A percentile compares a stretch with the other conserved stretches of the same genome.
phyloP scores from a whole-genome alignment of 345 rosid species.

The Murraya koenigii region DNA sequence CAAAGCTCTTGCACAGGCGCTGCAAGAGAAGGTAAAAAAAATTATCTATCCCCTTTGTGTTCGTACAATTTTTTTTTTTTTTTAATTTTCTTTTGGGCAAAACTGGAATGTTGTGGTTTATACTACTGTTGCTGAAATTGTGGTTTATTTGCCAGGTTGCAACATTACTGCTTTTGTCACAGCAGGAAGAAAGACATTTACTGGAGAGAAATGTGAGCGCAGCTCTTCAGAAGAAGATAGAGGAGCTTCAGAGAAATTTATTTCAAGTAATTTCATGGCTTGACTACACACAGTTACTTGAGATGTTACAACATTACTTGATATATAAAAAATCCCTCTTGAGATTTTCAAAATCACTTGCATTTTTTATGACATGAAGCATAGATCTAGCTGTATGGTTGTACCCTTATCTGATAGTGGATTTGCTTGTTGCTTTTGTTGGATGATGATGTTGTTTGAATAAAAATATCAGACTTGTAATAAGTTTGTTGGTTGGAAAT shows the following conservation, averaged over 20 bases:
- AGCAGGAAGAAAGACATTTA: constrained; percentile 93
- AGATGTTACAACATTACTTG: neutral
- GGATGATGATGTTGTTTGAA: constrained; percentile 6
- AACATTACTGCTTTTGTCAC: constrained; percentile 79
- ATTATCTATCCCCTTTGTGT: constrained; percentile 1
- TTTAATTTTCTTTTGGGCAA: constrained; percentile 1
- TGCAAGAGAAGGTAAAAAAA: constrained; percentile 98
- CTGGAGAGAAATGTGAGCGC: constrained; percentile 79
- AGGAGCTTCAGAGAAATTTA: constrained; percentile 89
- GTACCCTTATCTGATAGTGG: neutral
- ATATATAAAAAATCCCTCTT: neutral
- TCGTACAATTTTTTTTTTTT: neutral
- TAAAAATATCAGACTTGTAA: neutral
- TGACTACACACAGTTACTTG: neutral
- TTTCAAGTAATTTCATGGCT: constrained; percentile 53
- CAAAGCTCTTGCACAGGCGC: constrained; percentile 67
- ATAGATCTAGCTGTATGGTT: neutral
- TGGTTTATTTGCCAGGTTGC: constrained; percentile 55
- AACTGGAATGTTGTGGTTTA: constrained; percentile 3
- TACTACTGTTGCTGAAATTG: constrained; percentile 12
- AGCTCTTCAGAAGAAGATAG: constrained; percentile 82
- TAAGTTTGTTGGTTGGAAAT: neutral
- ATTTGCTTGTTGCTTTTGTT: constrained; percentile 7
- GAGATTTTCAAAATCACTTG: neutral
- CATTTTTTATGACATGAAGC: neutral